A percentile compares a stretch with the other conserved stretches of the same genome.
These are phyloP conservation scores for Solioccasus polychromus DNA, from an alignment of 768 basidiomycete genomes.

Conservation along the genomic window DNA sequence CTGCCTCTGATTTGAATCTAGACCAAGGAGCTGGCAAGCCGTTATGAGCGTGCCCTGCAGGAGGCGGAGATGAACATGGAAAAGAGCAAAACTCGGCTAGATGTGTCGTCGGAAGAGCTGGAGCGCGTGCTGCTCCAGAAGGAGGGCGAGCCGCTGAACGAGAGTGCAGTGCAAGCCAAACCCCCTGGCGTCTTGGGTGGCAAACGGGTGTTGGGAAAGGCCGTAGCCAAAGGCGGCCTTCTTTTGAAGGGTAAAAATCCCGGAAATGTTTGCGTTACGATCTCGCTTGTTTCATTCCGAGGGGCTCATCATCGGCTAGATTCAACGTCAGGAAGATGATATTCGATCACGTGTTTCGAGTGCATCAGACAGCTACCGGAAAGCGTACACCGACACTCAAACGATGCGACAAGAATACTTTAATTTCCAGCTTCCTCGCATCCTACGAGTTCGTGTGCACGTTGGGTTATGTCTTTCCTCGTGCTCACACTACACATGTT, in stretches of 20 bases:
- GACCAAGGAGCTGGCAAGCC: conserved; percentile 87
- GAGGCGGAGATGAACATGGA: conserved; percentile 87
- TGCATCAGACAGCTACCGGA: conserved; percentile 86
- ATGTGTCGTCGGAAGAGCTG: conserved; percentile 88
- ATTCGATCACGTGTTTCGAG: conserved; percentile 80
- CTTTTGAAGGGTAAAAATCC: conserved; percentile 92
- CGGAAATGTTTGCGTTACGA: conserved; percentile 55
- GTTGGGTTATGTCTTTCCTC: not conserved
- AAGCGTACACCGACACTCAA: conserved; percentile 88
- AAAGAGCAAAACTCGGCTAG: conserved; percentile 84
- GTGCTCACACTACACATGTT: conserved; percentile 11
- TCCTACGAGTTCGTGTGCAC: conserved; percentile 71
- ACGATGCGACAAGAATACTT: conserved; percentile 95
- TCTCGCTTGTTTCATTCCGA: conserved; percentile 4
- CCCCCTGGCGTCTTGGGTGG: conserved; percentile 57
- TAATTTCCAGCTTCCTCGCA: conserved; percentile 93
- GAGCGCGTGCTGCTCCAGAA: conserved; percentile 91
- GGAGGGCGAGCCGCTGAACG: conserved; percentile 90
- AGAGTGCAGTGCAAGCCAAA: conserved; percentile 67
- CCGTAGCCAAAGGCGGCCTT: conserved; percentile 86
- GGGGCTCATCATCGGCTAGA: conserved; percentile 38
- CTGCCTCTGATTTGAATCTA: conserved; percentile 28
- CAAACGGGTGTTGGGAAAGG: conserved; percentile 86
- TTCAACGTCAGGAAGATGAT: conserved; percentile 94
- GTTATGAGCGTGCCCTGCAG: conserved; percentile 85